Base-by-base conservation (phyloP, 1,139 yeast genomes). In the Hansenula sp. region DNA sequence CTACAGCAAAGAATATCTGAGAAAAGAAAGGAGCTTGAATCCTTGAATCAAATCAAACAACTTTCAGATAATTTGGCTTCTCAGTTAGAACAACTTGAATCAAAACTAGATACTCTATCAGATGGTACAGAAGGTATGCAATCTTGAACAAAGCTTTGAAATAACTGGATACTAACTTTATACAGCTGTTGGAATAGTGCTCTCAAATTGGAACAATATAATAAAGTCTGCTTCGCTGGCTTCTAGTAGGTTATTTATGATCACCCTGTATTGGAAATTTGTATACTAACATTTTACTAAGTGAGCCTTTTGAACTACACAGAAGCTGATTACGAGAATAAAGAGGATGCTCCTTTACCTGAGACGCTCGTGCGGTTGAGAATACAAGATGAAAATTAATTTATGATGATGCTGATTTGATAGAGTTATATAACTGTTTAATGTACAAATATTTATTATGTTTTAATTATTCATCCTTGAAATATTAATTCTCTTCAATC, bases 121-220 rank as follows among this genome's bases (percentile, higher is more conserved):
- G 53, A 51, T 32, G 62, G 61, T 1, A 47, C 59, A 2, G 59
- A 56, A 45, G 52, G 57, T 52, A 31, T n/a, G 57, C 43, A 4
- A 10, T 10, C 10, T 12, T 24, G 35, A 3, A n/a, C 14, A 18
- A n/a, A 25, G 33, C 41, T 39, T 34, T 41, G 42, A 12, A 18
- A 17, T 5, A 16, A 38, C 22, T 16, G n/a, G n/a, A n/a, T 32
- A 42, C 47, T 41, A 37, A 41, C 42, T 5, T n/a, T 6, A 20
- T 3, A 6, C 16, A 53, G 71, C 79, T 34, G 79, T 78, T 11
- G 73, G 60, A 2, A 57, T 69, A 14, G 74, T 79, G 6, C 65
- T 81, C 52, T 70, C 81, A 10, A 82, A 81, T 49, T 85, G 95
- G 95, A 75, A 77, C 44, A 78, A 75, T 44, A 82, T 85, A 16